Evolutionary conservation across 495 filamentous ascomycete species (phyloP).

Genomic region (Cladorrhinum samala): DNA sequence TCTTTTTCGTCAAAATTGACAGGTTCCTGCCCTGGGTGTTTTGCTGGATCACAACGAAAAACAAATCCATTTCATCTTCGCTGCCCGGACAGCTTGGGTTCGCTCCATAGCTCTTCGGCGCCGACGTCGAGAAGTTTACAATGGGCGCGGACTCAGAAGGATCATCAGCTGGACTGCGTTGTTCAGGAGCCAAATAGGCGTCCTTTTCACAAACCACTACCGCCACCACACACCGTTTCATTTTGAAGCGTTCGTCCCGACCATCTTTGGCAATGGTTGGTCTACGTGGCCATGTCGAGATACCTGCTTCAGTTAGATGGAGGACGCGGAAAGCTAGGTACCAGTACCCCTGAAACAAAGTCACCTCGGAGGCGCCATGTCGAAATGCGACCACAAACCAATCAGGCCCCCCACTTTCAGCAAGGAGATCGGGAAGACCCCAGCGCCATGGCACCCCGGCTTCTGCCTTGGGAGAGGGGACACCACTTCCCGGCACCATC

Average conservation of each 20-base stretch:
- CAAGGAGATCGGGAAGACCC: constrained; percentile 12
- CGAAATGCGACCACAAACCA: constrained; percentile 7
- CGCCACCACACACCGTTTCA: constrained; percentile 1
- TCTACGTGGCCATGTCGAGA: neutral
- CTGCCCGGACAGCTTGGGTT: too few relatives aligned
- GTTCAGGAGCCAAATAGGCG: neutral
- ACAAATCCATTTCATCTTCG: too few relatives aligned
- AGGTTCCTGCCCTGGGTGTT: too few relatives aligned
- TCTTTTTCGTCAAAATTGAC: neutral
- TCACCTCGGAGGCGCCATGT: constrained; percentile 16
- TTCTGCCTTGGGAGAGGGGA: constrained; percentile 2
- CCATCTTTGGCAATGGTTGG: neutral
- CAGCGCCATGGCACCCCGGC: constrained; percentile 24
- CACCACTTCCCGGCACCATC: constrained; percentile 1
- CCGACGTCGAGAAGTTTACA: too few relatives aligned
- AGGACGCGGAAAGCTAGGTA: constrained; percentile 14
- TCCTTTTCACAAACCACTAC: neutral
- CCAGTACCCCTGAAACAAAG: constrained; percentile 23
- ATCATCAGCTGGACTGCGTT: neutral
- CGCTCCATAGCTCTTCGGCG: too few relatives aligned
- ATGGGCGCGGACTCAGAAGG: too few relatives aligned
- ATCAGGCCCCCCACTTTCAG: neutral
- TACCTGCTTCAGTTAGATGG: constrained; percentile 5
- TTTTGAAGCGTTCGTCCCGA: neutral
- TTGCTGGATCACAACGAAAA: too few relatives aligned